phyloP scores from a whole-genome alignment of 1,139 yeast genomes.

The Taphrina deformans region DNA sequence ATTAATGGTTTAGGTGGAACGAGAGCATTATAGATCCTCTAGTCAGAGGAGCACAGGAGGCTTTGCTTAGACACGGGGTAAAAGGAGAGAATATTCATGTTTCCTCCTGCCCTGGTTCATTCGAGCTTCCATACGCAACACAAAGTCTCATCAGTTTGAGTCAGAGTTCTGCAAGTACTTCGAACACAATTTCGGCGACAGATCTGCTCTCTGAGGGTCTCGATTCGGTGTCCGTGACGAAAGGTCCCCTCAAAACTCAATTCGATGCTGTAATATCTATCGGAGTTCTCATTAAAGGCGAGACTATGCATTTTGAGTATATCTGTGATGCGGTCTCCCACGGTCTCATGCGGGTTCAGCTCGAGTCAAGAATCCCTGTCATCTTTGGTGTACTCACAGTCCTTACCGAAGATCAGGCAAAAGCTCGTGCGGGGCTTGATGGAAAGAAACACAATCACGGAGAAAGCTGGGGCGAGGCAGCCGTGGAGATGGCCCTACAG shows the following conservation, averaged over 20 bases:
- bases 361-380: conserved; percentile 69
- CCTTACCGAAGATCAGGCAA: conserved; percentile 90
- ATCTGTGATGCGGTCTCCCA: conserved; percentile 88
- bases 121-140: conserved; percentile 67
- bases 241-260: conserved; percentile 47
- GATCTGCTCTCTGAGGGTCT: conserved; percentile 22
- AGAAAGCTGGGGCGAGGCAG: conserved; percentile 87
- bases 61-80: conserved; percentile 64
- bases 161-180: conserved; percentile 17
- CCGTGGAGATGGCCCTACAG: conserved; percentile 53
- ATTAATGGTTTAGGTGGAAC: conserved; percentile 91
- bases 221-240: conserved; percentile 20
- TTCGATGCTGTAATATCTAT: conserved; percentile 89
- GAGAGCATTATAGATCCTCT: conserved; percentile 69
- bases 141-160: conserved; percentile 14
- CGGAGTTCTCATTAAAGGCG: conserved; percentile 92
- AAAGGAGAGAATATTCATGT: conserved; percentile 69
- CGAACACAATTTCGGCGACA: conserved; percentile 25
- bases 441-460: conserved; percentile 88
- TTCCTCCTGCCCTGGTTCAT: conserved; percentile 91
- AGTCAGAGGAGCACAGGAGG: conserved; percentile 71
- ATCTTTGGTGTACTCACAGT: conserved; percentile 93
- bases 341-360: conserved; percentile 80
- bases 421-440: conserved; percentile 86
- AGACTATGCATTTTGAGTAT: conserved; percentile 97